Evolutionary conservation across 2,329 filamentous ascomycete species (phyloP).

Genomic region (Dactylellina drechsleri): DNA sequence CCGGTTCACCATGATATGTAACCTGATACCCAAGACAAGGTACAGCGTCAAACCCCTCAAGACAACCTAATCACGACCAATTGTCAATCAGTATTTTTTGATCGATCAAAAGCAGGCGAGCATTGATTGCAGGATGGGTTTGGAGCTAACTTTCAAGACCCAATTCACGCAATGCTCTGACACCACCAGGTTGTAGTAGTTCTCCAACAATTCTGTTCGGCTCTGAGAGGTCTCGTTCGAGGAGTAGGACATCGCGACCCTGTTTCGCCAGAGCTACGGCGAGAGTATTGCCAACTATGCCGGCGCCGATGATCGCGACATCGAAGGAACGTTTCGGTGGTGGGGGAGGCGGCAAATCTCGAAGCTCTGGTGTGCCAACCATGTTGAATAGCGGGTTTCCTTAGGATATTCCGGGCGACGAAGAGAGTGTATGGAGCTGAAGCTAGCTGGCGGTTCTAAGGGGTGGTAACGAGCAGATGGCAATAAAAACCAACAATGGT

Average conservation of each 20-base stretch:
- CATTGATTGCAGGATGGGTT: background rate
- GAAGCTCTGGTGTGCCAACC: conserved; percentile 50
- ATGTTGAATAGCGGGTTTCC: conserved; percentile 36
- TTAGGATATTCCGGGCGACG: background rate
- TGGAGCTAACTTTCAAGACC: conserved; percentile 69
- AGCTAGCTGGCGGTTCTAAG: conserved; percentile 22
- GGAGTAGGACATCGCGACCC: conserved; percentile 86
- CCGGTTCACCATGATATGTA: conserved; percentile 78
- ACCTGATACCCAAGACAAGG: conserved; percentile 87
- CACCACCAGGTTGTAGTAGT: conserved; percentile 89
- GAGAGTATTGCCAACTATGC: conserved; percentile 86
- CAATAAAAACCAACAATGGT: conserved; percentile 5
- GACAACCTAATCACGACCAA: conserved; percentile 68
- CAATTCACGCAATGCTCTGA: conserved; percentile 80
- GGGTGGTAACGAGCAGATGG: conserved; percentile 1
- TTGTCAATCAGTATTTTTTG: background rate
- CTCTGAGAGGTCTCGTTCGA: conserved; percentile 89
- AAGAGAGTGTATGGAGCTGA: conserved; percentile 9
- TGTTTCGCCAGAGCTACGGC: conserved; percentile 87
- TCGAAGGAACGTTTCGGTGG: conserved; percentile 65
- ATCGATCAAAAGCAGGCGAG: background rate
- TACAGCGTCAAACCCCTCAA: conserved; percentile 89
- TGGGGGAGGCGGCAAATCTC: conserved; percentile 45
- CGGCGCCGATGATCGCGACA: conserved; percentile 90
- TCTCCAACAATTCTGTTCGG: conserved; percentile 97